Evolutionary conservation across 352 stramenopile genomes (phyloP), one percentile per base, ranked within the genome.

Genomic region (Blastocystis sp.): DNA sequence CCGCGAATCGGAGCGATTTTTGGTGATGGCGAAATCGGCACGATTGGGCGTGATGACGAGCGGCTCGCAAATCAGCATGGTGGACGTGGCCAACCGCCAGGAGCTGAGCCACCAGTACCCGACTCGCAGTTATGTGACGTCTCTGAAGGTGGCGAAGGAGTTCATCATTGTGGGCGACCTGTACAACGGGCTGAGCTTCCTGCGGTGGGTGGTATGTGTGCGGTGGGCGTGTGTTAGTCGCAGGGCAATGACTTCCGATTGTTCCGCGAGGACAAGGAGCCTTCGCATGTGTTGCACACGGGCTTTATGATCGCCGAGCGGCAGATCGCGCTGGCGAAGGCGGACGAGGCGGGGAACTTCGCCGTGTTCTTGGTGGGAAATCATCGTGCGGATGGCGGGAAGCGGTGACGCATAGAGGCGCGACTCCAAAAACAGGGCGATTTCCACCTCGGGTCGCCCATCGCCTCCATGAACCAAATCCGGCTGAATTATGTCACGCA

Each of bases 101-200:
- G 52, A 84, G 41, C 28, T 59, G 48, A 28, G 21, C 2, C 43
- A 84, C 40, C 74, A 84, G 53, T 59, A 67, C 34, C 53, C 28
- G 21, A 84, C 66, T 21, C 23, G 48, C 41, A 59, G 60, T n/a
- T 84, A 84, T 48, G 74, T 84, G n/a, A 84, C 74, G 5, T 70
- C 56, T 0, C 52, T 84, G 0, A 34, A 9, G 7, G 53, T 62
- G n/a, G 66, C 66, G 9, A 67, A 84, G 2, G 66, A 84, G 9
- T 69, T 62, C 34, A 56, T 84, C 11, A 28, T 84, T 1, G 38
- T 84, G 0, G 61, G 74, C 38, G 74, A 84, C 45, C 38, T 84
- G 2, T 69, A 67, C 21, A 41, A 69, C 34, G 74, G 74, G 59
- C 0, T 84, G 4, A 84, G 52, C 1, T 84, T 84, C 38, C 34